Evolutionary conservation across 2,329 filamentous ascomycete species (phyloP).

Genomic region (Decorospora gaudefroyi): DNA sequence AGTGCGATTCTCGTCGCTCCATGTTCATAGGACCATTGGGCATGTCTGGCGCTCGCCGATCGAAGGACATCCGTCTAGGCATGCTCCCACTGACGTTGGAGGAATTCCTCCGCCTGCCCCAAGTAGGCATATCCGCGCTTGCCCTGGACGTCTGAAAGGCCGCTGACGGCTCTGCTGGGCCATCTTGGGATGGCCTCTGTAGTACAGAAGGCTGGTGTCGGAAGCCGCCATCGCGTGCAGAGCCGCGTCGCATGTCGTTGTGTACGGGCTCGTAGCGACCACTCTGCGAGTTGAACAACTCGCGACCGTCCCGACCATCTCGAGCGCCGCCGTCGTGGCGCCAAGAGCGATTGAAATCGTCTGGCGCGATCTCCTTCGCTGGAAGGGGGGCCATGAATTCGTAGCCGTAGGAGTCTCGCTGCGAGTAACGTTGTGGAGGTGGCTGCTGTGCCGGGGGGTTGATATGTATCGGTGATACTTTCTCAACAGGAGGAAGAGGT

Average conservation of each 20-base stretch:
- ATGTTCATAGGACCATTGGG: conserved; percentile 33
- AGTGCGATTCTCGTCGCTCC: conserved; percentile 40
- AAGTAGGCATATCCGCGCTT: conserved; percentile 65
- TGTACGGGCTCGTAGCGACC: conserved; percentile 85
- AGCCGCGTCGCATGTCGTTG: conserved; percentile 69
- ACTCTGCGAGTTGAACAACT: conserved; percentile 93
- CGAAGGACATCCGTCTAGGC: conserved; percentile 65
- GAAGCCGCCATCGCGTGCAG: conserved; percentile 68
- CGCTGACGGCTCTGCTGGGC: conserved; percentile 79
- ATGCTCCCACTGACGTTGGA: conserved; percentile 91
- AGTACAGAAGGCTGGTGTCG: conserved; percentile 79
- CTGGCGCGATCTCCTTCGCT: conserved; percentile 85
- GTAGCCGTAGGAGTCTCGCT: conserved; percentile 61
- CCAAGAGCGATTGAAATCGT: conserved; percentile 90
- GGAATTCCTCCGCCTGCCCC: conserved; percentile 78
- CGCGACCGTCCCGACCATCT: conserved; percentile 64
- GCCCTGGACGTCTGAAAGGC: conserved; percentile 81
- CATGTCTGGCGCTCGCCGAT: conserved; percentile 51
- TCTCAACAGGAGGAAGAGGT: conserved; percentile 80
- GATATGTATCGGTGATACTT: conserved; percentile 69
- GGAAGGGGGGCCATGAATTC: conserved; percentile 59
- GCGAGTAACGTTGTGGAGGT: conserved; percentile 55
- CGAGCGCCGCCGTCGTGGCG: conserved; percentile 65
- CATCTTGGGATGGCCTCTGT: conserved; percentile 69
- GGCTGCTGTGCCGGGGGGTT: conserved; percentile 57